Conservation (phyloP, 352 stramenopile species). For the Discostella stelligera region DNA sequence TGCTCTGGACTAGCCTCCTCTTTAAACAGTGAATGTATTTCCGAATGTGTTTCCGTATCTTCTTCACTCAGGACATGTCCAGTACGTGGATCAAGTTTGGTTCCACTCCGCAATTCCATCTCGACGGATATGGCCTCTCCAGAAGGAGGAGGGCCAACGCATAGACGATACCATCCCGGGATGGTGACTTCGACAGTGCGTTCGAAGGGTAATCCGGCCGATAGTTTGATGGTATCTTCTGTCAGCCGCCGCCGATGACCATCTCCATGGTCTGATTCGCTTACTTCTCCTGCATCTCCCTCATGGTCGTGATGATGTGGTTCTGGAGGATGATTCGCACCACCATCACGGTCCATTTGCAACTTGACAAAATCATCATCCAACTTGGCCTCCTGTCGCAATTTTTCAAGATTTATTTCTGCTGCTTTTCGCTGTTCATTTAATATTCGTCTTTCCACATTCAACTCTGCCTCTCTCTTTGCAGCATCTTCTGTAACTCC, state of each 20-base stretch:
- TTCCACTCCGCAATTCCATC: slow-evolving; percentile 72
- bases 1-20: slow-evolving; percentile 54
- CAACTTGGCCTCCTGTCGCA: slow-evolving; percentile 32
- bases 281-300: not conserved
- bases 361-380: slow-evolving; percentile 47
- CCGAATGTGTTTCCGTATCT: slow-evolving; percentile 44
- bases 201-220: slow-evolving; percentile 59
- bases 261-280: not conserved
- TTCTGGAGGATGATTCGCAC: not conserved
- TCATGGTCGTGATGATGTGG: not conserved
- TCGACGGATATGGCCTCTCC: slow-evolving; percentile 58
- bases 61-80: slow-evolving; percentile 64
- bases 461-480: not conserved
- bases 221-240: slow-evolving; percentile 1
- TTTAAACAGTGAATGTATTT: slow-evolving; percentile 56
- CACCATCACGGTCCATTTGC: slow-evolving; percentile 26
- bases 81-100: slow-evolving; percentile 49
- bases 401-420: slow-evolving; percentile 35
- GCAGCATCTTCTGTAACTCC: not conserved
- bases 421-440: slow-evolving; percentile 27
- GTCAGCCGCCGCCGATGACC: not conserved
- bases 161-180: slow-evolving; percentile 71
- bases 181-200: slow-evolving; percentile 43
- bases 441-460: slow-evolving; percentile 24
- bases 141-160: slow-evolving; percentile 39